phyloP scores from a whole-genome alignment of 768 basidiomycete genomes.

The Pleurotus ostreatus region DNA sequence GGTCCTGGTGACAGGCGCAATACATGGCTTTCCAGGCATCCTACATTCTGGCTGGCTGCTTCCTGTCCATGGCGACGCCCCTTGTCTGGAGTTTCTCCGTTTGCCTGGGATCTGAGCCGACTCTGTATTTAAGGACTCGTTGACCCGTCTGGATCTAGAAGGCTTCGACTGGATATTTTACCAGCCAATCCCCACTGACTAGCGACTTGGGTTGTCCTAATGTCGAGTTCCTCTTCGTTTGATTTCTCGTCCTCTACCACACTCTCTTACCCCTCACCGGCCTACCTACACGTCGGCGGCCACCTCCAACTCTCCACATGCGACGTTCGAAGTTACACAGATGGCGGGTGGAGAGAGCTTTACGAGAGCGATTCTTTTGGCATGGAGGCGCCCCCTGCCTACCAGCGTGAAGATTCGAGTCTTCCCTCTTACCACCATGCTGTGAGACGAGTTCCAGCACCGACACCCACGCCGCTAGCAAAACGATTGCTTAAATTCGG shows the following conservation, averaged over 20 bases:
- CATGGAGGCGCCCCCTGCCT: constrained; percentile 2
- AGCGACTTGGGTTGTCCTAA: constrained; percentile 5
- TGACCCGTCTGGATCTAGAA: neutral
- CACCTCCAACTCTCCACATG: neutral
- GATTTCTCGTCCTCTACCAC: constrained; percentile 1
- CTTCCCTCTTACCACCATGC: constrained; percentile 6
- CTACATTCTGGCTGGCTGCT: constrained; percentile 6
- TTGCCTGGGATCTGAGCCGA: neutral
- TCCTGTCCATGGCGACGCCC: constrained; percentile 1
- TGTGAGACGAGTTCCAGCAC: neutral
- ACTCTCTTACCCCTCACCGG: constrained; percentile 5
- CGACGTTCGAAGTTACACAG: neutral
- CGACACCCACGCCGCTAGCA: neutral
- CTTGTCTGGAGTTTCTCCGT: constrained; percentile 1
- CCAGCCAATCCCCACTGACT: constrained; percentile 8
- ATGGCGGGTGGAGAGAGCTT: constrained; percentile 4
- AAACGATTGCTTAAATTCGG: constrained; percentile 4
- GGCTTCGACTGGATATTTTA: constrained; percentile 6
- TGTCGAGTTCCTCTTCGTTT: constrained; percentile 5
- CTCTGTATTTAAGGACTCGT: constrained; percentile 1
- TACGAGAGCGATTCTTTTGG: neutral
- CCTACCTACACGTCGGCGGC: constrained; percentile 2
- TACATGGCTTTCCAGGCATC: constrained; percentile 3
- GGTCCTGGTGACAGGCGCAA: neutral
- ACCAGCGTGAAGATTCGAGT: constrained; percentile 6